phyloP scores from a whole-genome alignment of 176 grass and related monocot species.

The Luzula sylvatica region DNA sequence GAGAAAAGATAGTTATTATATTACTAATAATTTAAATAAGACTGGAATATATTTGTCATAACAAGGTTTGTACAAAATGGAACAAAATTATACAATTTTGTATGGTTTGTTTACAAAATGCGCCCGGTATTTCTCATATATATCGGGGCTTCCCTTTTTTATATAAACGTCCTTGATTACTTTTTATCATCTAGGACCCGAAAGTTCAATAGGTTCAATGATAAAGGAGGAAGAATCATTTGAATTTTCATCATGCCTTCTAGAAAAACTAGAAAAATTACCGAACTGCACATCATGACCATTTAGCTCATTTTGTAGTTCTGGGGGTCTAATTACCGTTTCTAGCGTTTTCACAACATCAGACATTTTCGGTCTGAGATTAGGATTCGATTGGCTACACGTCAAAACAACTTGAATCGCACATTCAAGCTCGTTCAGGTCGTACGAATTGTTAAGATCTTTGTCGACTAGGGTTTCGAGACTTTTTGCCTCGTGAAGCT shows the following conservation, averaged over 20 bases:
- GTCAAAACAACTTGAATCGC: constrained; percentile 59
- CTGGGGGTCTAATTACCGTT: constrained; percentile 35
- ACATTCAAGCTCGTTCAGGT: constrained; percentile 46
- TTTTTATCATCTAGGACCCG: constrained; percentile 65
- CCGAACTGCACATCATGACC: constrained; percentile 27
- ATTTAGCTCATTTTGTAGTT: constrained; percentile 38
- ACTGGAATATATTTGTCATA: no score
- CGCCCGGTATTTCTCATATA: no score
- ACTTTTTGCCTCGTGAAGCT: constrained; percentile 64
- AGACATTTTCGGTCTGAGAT: constrained; percentile 80
- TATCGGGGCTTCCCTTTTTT: no score
- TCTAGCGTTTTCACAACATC: constrained; percentile 80
- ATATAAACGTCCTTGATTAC: no score
- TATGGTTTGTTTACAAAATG: no score
- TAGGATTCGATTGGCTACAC: constrained; percentile 78
- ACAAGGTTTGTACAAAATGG: no score
- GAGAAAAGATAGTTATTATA: no score
- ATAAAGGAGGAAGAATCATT: constrained; percentile 93
- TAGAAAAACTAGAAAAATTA: constrained; percentile 59
- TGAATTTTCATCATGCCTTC: constrained; percentile 48
- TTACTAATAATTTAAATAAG: no score
- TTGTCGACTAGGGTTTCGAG: constrained; percentile 51
- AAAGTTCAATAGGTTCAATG: constrained; percentile 88
- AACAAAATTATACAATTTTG: no score
- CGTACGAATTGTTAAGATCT: constrained; percentile 57